A percentile compares a stretch with the other conserved stretches of the same genome.
Evolutionary conservation across 1,284 basidiomycete genomes (phyloP).

Genomic region (Cystobasidium slooffiae): DNA sequence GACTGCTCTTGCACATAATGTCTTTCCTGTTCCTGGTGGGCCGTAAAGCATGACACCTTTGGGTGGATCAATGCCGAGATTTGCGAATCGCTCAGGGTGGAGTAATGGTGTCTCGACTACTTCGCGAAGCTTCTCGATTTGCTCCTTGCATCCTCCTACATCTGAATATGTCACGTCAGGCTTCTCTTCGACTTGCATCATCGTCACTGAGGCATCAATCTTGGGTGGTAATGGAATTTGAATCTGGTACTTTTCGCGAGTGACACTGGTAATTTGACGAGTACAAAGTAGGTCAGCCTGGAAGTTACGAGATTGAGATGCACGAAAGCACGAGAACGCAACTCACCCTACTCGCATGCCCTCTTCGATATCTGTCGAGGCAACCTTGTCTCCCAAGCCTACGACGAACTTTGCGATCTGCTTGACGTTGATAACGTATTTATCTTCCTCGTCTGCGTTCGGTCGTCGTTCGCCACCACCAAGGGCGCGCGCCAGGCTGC

Average conservation of each 20-base stretch:
- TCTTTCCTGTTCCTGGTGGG: constrained; percentile 98
- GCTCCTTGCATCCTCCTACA: constrained; percentile 98
- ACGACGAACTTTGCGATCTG: constrained; percentile 99
- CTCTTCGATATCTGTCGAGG: constrained; percentile 98
- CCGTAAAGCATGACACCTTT: constrained; percentile 95
- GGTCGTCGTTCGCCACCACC: constrained; percentile 50
- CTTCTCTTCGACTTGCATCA: constrained; percentile 99
- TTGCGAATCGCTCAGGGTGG: constrained; percentile 95
- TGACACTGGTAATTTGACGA: constrained; percentile 53
- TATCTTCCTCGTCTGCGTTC: constrained; percentile 89
- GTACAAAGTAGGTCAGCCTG: constrained; percentile 3
- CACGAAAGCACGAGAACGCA: too few species aligned
- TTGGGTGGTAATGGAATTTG: constrained; percentile 99
- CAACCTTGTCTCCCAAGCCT: constrained; percentile 91
- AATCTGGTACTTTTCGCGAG: constrained; percentile 90
- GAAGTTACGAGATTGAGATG: too few species aligned
- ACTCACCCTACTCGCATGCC: constrained; percentile 98
- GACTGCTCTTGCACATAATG: constrained; percentile 95
- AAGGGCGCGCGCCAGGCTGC: constrained; percentile 50
- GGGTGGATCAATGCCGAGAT: constrained; percentile 97
- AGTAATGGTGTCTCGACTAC: constrained; percentile 98
- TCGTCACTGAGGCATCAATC: constrained; percentile 98
- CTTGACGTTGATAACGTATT: constrained; percentile 99
- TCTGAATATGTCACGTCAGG: constrained; percentile 98
- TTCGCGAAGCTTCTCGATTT: constrained; percentile 98